These are phyloP conservation scores for Apiotrichum gamsii DNA, from an alignment of 1,284 basidiomycete genomes.

Conservation along the genomic window DNA sequence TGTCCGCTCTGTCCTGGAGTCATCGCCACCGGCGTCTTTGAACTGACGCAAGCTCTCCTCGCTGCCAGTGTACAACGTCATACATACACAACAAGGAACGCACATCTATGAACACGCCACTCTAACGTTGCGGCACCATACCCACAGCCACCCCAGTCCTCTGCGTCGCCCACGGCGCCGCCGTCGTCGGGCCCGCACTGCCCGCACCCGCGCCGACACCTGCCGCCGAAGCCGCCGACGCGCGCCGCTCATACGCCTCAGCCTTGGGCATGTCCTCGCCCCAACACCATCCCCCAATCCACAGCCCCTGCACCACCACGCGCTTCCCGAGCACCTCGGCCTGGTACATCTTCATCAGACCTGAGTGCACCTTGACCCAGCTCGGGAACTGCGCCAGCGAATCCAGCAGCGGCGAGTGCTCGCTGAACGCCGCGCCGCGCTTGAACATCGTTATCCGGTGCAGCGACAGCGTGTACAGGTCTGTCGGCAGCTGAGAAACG, in stretches of 20 bases:
- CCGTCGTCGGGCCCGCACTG: background rate
- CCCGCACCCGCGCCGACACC: too few species aligned
- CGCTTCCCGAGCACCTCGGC: conserved; percentile 90
- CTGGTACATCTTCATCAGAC: conserved; percentile 93
- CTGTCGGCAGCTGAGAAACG: conserved; percentile 35
- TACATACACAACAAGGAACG: too few species aligned
- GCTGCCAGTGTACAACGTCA: too few species aligned
- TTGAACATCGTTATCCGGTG: conserved; percentile 75
- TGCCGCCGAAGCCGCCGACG: background rate
- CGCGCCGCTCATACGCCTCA: background rate
- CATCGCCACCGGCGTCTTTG: too few species aligned
- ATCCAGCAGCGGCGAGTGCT: conserved; percentile 86
- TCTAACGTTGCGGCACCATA: too few species aligned
- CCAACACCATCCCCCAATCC: conserved; percentile 62
- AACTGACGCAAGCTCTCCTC: too few species aligned
- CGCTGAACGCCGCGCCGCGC: conserved; percentile 70
- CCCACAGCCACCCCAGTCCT: background rate
- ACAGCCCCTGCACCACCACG: conserved; percentile 94
- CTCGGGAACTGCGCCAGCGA: conserved; percentile 77
- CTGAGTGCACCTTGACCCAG: conserved; percentile 84
- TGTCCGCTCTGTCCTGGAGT: too few species aligned
- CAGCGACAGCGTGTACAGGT: conserved; percentile 76
- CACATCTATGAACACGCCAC: too few species aligned
- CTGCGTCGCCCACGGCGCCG: background rate
- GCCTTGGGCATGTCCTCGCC: conserved; percentile 24